A percentile compares a stretch with the other conserved stretches of the same genome.
Conservation (phyloP, 352 stramenopile species). For the Phytophthora palmivora region DNA sequence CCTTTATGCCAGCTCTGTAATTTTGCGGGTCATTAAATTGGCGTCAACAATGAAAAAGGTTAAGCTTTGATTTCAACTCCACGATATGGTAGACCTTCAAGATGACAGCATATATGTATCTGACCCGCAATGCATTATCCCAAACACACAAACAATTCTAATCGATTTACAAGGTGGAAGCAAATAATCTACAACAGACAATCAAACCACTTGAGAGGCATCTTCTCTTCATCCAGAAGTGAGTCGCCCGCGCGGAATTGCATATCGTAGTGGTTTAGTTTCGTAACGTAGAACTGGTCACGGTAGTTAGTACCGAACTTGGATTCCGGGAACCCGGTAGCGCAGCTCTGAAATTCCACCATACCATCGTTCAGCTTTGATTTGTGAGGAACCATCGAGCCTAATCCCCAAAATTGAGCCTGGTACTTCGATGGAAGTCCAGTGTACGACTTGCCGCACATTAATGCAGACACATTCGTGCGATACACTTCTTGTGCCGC, state of each 20-base stretch:
- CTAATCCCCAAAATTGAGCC: conserved; percentile 12
- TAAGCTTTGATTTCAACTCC: too few species aligned
- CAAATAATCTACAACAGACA: conserved; percentile 41
- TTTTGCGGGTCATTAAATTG: too few species aligned
- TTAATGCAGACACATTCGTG: conserved; percentile 28
- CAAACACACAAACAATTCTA: too few species aligned
- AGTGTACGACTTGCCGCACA: conserved; percentile 32
- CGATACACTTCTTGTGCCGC: conserved; percentile 30
- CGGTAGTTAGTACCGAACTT: conserved; percentile 44
- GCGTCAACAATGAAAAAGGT: too few species aligned
- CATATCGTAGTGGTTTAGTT: conserved; percentile 58
- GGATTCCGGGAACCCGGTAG: conserved; percentile 25
- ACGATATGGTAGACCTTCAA: too few species aligned
- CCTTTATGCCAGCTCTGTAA: too few species aligned
- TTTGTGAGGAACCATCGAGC: conserved; percentile 21
- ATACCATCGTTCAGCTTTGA: conserved; percentile 33
- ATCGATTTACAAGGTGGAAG: too few species aligned
- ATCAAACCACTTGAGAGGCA: conserved; percentile 60
- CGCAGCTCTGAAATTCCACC: conserved; percentile 29
- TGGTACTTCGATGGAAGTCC: conserved; percentile 30
- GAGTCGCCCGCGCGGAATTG: conserved; percentile 51
- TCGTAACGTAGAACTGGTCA: conserved; percentile 48
- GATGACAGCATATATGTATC: too few species aligned
- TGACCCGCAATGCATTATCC: too few species aligned
- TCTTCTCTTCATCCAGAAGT: conserved; percentile 42